Base-by-base conservation (phyloP, 768 basidiomycete species). In the Termitomyces sp. region DNA sequence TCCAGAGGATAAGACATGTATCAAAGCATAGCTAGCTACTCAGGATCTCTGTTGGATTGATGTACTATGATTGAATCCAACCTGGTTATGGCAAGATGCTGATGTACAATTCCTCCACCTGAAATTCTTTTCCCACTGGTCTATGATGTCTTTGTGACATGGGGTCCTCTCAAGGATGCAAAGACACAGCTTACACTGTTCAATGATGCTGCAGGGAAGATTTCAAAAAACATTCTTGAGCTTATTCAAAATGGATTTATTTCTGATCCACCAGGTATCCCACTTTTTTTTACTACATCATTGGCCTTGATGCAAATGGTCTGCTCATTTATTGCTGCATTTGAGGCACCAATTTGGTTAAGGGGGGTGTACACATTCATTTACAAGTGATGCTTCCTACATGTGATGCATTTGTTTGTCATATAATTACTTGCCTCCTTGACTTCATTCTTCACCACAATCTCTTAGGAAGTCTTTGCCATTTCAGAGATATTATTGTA, bases 161-260 rank as follows among this genome's bases (percentile, higher is more conserved):
- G 58, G 49, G 68, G 66, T 0, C 66, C 67, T 1, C 47, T 70
- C 7, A 63, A 70, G 50, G 68, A 69, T 61, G 55, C 64, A 0
- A 59, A 52, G 27, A 37, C 35, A 37, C 14, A 34, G 9, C 34
- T 34, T 34, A 2, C 34, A 34, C 9, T 34, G 34, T 34, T 68
- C 49, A 70, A 64, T 53, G 35, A 58, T 5, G 46, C 58, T 32
- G 56, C 63, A 9, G 69, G 68, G 69, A 49, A 52, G 2, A 41
- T 54, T 27, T 62, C 63, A 3, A 17, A 64, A 63, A 59, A 65
- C 41, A 55, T 65, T 12, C 43, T 64, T 0, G 57, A 64, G 25
- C 39, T 62, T 2, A 57, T 66, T 28, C 53, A 44, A 21, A 17
- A 44, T 25, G 43, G 53, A 12, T 45, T 30, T 25, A 11, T 54